Percentiles rank a stretch among this genome's conserved stretches.
phyloP scores from a whole-genome alignment of 805 yeast genomes.

The Suhomyces faveliae region DNA sequence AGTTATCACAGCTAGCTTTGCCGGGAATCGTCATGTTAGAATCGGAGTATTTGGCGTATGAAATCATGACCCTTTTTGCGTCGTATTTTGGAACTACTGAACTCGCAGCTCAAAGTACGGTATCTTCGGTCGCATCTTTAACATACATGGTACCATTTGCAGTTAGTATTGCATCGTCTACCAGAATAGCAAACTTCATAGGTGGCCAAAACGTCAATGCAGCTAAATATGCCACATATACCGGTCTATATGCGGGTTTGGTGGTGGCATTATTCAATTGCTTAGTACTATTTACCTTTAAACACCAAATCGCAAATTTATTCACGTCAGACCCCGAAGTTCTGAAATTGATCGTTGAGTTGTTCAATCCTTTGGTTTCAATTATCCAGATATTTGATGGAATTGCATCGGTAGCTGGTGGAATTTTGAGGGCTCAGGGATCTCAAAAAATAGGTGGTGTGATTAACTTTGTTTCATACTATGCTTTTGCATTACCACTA shows the following conservation, averaged over 20 bases:
- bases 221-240: constrained; percentile 34
- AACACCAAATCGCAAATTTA: constrained; percentile 49
- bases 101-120: constrained; percentile 52
- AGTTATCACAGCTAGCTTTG: constrained; percentile 36
- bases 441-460: constrained; percentile 70
- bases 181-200: constrained; percentile 45
- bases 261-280: constrained; percentile 39
- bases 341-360: constrained; percentile 44
- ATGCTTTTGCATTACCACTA: constrained; percentile 66
- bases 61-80: constrained; percentile 45
- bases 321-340: constrained; percentile 67
- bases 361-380: constrained; percentile 62
- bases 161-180: constrained; percentile 43
- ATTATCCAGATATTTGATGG: constrained; percentile 69
- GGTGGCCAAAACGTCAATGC: constrained; percentile 42
- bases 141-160: constrained; percentile 48
- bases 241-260: constrained; percentile 32
- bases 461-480: constrained; percentile 68
- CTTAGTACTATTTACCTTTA: constrained; percentile 44
- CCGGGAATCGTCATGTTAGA: constrained; percentile 48
- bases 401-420: constrained; percentile 67
- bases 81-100: constrained; percentile 48
- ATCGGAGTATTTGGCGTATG: constrained; percentile 46
- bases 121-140: constrained; percentile 45
- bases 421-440: constrained; percentile 74